A percentile compares a stretch with the other conserved stretches of the same genome.
Conservation (phyloP, 2,329 filamentous ascomycete species). For the Nannizzia gypsea region DNA sequence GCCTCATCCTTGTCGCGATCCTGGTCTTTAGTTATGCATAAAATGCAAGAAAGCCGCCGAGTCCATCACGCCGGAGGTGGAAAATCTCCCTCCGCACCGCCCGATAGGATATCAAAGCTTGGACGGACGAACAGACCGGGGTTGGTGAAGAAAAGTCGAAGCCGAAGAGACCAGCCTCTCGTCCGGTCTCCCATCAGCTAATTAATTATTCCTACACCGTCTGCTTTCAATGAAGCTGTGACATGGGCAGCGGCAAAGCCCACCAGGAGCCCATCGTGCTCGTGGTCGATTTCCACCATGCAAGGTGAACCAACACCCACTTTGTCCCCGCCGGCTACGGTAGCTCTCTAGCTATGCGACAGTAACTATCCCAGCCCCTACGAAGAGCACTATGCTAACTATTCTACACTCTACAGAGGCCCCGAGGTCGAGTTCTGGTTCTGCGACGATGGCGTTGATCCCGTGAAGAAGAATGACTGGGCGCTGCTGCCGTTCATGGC, state of each 20-base stretch:
- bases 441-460: conserved; percentile 64
- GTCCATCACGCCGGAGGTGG: neutral
- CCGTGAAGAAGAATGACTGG: conserved; percentile 79
- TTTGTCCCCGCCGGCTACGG: no score
- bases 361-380: no score
- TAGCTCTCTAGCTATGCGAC: no score
- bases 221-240: conserved; percentile 4
- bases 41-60: neutral
- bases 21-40: no score
- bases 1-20: no score
- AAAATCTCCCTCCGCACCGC: neutral
- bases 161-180: neutral
- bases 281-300: conserved; percentile 76
- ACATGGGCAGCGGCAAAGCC: conserved; percentile 7
- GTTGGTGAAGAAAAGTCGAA: neutral
- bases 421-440: conserved; percentile 94
- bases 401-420: conserved; percentile 41
- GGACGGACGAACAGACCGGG: neutral
- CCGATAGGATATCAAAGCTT: neutral
- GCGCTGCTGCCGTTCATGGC: conserved; percentile 90
- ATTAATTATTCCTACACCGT: neutral
- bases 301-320: conserved; percentile 29
- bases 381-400: neutral
- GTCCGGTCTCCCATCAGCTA: neutral
- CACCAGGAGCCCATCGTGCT: conserved; percentile 54